Evolutionary conservation across 1,284 basidiomycete species (phyloP), one percentile per base, ranked within the genome.

Genomic region (Boletus mariae): DNA sequence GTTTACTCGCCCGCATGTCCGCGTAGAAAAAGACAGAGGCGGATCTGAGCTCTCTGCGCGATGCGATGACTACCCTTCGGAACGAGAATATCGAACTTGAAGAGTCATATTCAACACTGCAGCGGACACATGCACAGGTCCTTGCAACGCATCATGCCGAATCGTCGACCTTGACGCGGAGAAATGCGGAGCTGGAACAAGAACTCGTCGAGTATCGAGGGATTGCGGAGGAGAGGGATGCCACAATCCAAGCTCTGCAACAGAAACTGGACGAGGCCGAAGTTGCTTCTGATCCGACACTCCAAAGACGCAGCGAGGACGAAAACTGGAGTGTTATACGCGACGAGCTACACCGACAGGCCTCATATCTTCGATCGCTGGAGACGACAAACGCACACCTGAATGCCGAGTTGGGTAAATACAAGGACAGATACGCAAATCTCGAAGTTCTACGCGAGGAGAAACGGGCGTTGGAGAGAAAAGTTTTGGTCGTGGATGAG

Each of bases 381-480:
- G 88, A 92, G 65, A 68, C 73, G n/a, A 74, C 75, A 6, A 92
- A 91, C 56, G 70, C 77, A 3, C 80, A 76, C 57, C 70, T 89
- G 48, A 75, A 64, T 8, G 64, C 74, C 0, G 86, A 90, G 59
- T 59, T 90, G 13, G 70, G 68, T 9, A 61, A 74, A 5, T 72
- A 87, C 25, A 74, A 80, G 46, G 80, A 81, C 51, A 73, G 80
- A 5, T 75, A 84, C 38, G 71, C 75, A 2, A 84, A 80, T 59
- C 69, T 87, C 7, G 87, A 90, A 58, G 82, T 92, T 1, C 65
- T 92, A 42, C 76, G 80, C 47, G 90, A 92, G 65, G 85, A 91
- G 69, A 90, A 90, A 59, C 75, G 83, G 12, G 75, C 78, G 0
- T 68, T 92, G 41, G 83, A 90, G 63, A 67, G 71, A 17, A 85